phyloP scores from a whole-genome alignment of 257 asterid species.

The Solanum rostratum region DNA sequence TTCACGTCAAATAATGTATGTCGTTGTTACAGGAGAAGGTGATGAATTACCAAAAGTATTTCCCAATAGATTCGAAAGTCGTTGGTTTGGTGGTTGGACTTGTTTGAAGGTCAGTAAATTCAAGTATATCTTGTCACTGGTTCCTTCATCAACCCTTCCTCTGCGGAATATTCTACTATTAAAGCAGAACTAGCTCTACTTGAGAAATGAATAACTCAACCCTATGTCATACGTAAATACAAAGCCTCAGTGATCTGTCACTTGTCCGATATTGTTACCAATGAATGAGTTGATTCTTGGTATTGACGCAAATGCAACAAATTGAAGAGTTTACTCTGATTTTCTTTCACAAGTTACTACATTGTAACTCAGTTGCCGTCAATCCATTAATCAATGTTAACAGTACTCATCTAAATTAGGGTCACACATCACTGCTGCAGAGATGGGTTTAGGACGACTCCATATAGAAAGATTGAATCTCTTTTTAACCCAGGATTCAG shows the following conservation, averaged over 20 bases:
- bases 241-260: not conserved
- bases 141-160: not conserved
- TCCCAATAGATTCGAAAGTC: slow-evolving; percentile 46
- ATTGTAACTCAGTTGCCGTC: not conserved
- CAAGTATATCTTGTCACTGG: not conserved
- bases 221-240: not conserved
- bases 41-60: slow-evolving; percentile 1
- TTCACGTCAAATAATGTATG: not conserved
- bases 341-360: not conserved
- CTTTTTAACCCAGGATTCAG: not conserved
- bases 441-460: not conserved
- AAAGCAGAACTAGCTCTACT: not conserved
- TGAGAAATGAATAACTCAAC: no score
- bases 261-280: not conserved
- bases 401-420: not conserved
- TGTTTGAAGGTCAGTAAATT: slow-evolving; percentile 29
- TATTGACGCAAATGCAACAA: not conserved
- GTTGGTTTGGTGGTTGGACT: slow-evolving; percentile 83
- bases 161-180: not conserved
- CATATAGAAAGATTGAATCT: not conserved
- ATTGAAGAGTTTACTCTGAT: not conserved
- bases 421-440: not conserved
- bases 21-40: slow-evolving; percentile 27
- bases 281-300: not conserved
- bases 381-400: not conserved